Evolutionary conservation across 371 early-diverging fungal genomes (phyloP).

Genomic region (Mucor sp.): DNA sequence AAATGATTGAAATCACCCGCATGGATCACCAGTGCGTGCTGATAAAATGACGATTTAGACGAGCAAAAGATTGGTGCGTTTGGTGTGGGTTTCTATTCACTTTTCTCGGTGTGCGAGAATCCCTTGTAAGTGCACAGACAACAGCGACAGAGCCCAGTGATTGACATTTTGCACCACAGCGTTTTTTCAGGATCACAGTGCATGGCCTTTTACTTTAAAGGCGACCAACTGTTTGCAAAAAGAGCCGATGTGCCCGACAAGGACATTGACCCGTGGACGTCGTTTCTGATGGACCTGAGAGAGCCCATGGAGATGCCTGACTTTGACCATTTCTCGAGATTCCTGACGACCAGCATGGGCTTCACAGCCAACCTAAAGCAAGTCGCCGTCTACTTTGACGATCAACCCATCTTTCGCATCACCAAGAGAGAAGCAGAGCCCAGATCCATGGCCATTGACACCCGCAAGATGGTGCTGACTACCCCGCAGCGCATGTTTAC

Average conservation of each 20-base stretch:
- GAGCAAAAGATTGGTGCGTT: constrained; percentile 83
- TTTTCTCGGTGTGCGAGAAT: constrained; percentile 88
- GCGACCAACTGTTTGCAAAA: constrained; percentile 86
- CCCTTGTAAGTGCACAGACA: constrained; percentile 69
- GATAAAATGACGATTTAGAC: constrained; percentile 20
- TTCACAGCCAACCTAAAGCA: constrained; percentile 80
- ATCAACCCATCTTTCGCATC: constrained; percentile 59
- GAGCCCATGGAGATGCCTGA: constrained; percentile 79
- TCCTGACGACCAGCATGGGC: constrained; percentile 81
- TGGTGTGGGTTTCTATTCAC: constrained; percentile 87
- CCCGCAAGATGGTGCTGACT: constrained; percentile 43
- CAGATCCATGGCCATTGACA: constrained; percentile 59
- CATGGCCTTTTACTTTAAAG: constrained; percentile 91
- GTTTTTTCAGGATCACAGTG: constrained; percentile 73
- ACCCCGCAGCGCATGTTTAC: constrained; percentile 78
- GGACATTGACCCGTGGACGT: constrained; percentile 63
- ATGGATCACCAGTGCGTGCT: background rate
- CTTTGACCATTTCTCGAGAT: constrained; percentile 73
- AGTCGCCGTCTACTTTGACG: constrained; percentile 68
- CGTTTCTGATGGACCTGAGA: constrained; percentile 75
- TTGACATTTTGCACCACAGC: constrained; percentile 23
- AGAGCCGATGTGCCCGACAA: constrained; percentile 60
- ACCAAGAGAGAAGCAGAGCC: constrained; percentile 68
- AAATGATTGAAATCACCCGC: background rate
- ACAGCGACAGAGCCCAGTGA: too few species aligned